A percentile compares a stretch with the other conserved stretches of the same genome.
These are phyloP conservation scores for Spergularia bocconei DNA, from an alignment of 148 eudicot genomes.

Conservation along the genomic window DNA sequence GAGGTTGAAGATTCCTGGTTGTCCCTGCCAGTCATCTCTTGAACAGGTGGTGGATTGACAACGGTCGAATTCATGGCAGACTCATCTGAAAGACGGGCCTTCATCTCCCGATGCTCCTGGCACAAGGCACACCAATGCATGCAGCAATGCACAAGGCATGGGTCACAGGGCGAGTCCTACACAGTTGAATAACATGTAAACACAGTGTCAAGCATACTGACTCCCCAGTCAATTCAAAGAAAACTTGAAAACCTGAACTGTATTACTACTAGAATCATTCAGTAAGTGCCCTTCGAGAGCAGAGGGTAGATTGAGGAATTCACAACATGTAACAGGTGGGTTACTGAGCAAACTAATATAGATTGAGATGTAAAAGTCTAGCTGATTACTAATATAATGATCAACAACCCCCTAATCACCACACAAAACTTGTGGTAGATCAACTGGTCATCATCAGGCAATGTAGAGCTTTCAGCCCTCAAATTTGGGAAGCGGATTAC, in stretches of 20 bases:
- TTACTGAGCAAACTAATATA: neutral
- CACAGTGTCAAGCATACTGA: neutral
- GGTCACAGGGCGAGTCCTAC: constrained; percentile 94
- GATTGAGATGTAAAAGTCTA: neutral
- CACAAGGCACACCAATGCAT: constrained; percentile 97
- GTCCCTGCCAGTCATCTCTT: constrained; percentile 65
- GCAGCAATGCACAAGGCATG: constrained; percentile 91
- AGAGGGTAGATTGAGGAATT: no score
- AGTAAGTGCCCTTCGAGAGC: neutral
- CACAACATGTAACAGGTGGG: neutral
- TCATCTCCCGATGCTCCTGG: constrained; percentile 99
- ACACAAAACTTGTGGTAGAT: no score
- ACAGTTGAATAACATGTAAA: constrained; percentile 12
- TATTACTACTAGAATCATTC: neutral
- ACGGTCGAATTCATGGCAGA: constrained; percentile 50
- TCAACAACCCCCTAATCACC: no score
- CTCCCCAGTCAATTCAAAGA: neutral
- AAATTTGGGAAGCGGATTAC: no score
- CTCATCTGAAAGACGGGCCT: constrained; percentile 69
- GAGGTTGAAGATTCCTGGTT: constrained; percentile 43
- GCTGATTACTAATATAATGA: neutral
- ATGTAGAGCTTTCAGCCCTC: no score
- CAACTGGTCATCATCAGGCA: no score
- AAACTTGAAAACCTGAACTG: neutral
- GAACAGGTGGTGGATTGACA: constrained; percentile 78